phyloP scores from a whole-genome alignment of 192 early-diverging fungal species.

The Neocallimastix lanati region DNA sequence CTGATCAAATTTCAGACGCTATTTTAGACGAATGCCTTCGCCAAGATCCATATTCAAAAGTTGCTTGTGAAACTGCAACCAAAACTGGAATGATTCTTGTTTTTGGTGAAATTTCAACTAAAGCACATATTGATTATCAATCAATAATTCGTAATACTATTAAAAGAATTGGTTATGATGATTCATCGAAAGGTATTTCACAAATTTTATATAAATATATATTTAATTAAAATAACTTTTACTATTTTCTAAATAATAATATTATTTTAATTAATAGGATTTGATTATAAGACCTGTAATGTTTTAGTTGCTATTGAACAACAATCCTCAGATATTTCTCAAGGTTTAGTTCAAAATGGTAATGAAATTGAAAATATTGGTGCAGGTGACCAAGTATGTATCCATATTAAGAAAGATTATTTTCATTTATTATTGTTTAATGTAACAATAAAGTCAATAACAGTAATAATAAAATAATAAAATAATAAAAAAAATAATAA shows the following conservation, averaged over 20 bases:
- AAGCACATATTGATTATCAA: conserved; percentile 94
- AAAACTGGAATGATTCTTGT: conserved; percentile 99
- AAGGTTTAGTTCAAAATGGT: conserved; percentile 86
- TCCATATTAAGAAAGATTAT: too few relatives aligned
- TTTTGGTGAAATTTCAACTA: conserved; percentile 98
- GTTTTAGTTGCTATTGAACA: conserved; percentile 98
- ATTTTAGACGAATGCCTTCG: conserved; percentile 32
- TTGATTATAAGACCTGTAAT: conserved; percentile 99
- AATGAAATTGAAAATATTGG: conserved; percentile 88
- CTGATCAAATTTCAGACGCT: conserved; percentile 3
- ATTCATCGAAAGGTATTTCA: conserved; percentile 76
- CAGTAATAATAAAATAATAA: too few relatives aligned
- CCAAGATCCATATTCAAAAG: conserved; percentile 90
- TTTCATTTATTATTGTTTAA: too few relatives aligned
- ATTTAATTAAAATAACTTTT: too few relatives aligned
- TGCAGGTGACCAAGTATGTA: conserved; percentile 86
- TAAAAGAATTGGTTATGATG: conserved; percentile 98
- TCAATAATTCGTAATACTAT: conserved; percentile 97
- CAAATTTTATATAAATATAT: too few relatives aligned
- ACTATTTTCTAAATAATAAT: too few relatives aligned
- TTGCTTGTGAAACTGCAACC: conserved; percentile 97
- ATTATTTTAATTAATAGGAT: conserved; percentile 25
- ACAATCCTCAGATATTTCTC: conserved; percentile 98
- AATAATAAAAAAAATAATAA: too few relatives aligned
- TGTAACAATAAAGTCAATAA: too few relatives aligned